Base-by-base conservation (phyloP, 2,329 filamentous ascomycete species). In the Alternaria triticina region DNA sequence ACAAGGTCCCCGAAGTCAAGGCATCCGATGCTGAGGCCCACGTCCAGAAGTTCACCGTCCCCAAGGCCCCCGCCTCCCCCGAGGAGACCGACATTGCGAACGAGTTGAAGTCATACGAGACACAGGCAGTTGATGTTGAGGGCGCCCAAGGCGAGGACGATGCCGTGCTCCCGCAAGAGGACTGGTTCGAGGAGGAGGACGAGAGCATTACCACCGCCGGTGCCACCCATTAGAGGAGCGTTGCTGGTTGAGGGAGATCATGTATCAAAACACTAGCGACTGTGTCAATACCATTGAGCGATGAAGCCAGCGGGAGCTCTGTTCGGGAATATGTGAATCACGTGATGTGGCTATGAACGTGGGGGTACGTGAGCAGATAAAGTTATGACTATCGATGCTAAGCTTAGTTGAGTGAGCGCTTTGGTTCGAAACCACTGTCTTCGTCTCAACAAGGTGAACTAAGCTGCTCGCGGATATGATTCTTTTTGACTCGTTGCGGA, bases 41-140 rank as follows among this genome's bases (percentile, higher is more conserved):
- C 76, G 96, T 98, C 76, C 92, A 96, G 82, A 92, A 89, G 82
- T 99, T 98, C 87, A 79, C 81, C 78, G 81, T 90, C 70, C 96
- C 96, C 76, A 89, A 91, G 82, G 83, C 94, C 62, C 95, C 96
- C 78, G 84, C 87, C 80, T 97, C 94, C 36, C 96, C 96, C 80
- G 96, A 98, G 84, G 95, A 98, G 88, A 85, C 90, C 83, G 92
- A 97, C 83, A 91, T 99, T 69, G 93, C 94, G 80, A 91, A 88
- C 83, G 95, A 93, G 82, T 85, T 99, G 82, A 91, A 96, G 86
- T 90, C 93, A 81, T 99, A 99, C 88, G 95, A 98, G 88, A 88
- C 85, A 81, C 93, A 97, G 87, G 88, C 90, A 75, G 94, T 97
- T 73, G 96, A 99, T 84, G 90, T 98, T 71, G 95, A 98, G 87